Evolutionary conservation across 306 rosid species (phyloP), one percentile per base, ranked within the genome.

Genomic region (Hippophae tibetana): DNA sequence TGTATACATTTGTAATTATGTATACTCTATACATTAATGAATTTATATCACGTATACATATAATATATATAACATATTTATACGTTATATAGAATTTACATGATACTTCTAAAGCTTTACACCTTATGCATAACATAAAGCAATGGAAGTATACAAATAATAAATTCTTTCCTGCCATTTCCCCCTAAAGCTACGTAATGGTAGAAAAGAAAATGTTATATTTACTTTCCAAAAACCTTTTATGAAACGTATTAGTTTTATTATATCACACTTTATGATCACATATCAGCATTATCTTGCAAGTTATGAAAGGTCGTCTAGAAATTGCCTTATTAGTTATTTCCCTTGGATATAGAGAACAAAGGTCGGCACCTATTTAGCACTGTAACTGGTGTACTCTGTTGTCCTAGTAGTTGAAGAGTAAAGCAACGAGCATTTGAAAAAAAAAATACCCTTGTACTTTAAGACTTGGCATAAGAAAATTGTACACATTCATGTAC

Each of bases 381-480:
- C 72, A 71, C 77, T 72, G 47, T 49, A 55, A 56, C 52, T 61
- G 69, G 86, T 78, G 80, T 50, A 76, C 54, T 76, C 79, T 64
- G 72, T 69, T 45, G 56, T 54, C 79, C 69, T 80, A 77, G 68
- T 80, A 77, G 82, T 60, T 81, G 94, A 77, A 64, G 97, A 88
- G 99, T 93, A 84, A 93, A 93, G 99, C 99, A 88, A 86, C 71
- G 79, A 56, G 64, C 77, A 76, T 56, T 25, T 18, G 63, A 82
- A 70, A 75, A 56, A 8, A 7, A 4, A 31, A 2, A 56, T 62
- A 86, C 72, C 78, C 89, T 93, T 93, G 85, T 64, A 81, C 99
- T 93, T 89, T 74, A 93, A 89, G 97, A 70, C 79, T 86, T 67
- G 90, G 84, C 84, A 77, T 93, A 79, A 62, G 84, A 82, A 84